Percentiles rank a stretch among this genome's conserved stretches.
phyloP scores from a whole-genome alignment of 805 yeast species.

The Candida sakaeoensis region DNA sequence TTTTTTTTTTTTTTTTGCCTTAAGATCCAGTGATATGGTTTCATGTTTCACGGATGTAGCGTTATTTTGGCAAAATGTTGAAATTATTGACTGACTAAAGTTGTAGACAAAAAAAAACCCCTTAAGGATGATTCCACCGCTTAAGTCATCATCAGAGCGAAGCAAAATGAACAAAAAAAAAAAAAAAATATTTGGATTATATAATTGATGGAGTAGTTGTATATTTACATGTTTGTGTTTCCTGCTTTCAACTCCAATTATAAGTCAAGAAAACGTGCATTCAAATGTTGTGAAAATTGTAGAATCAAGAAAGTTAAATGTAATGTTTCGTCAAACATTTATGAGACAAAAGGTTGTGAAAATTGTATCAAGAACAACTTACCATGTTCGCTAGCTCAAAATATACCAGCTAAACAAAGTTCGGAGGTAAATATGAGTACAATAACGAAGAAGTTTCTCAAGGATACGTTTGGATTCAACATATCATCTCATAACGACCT shows the following conservation, averaged over 20 bases:
- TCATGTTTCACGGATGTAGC: too few species aligned
- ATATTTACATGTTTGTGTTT: conserved; percentile 26
- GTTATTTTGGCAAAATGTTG: too few species aligned
- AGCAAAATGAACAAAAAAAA: too few species aligned
- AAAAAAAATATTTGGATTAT: too few species aligned
- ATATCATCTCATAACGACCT: conserved; percentile 18
- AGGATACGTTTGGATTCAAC: conserved; percentile 22
- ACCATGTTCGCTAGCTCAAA: conserved; percentile 17
- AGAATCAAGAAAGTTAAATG: conserved; percentile 27
- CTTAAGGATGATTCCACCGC: too few species aligned
- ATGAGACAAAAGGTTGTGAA: conserved; percentile 24
- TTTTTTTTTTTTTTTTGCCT: too few species aligned
- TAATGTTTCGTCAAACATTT: conserved; percentile 21
- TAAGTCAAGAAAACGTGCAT: conserved; percentile 31
- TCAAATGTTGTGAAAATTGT: conserved; percentile 31
- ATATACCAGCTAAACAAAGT: neutral
- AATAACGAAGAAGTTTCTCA: conserved; percentile 19
- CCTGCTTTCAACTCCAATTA: conserved; percentile 34
- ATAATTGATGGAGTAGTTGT: too few species aligned
- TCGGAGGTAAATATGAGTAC: conserved; percentile 7
- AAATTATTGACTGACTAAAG: too few species aligned
- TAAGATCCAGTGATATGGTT: too few species aligned
- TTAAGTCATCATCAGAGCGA: too few species aligned
- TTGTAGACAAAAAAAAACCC: too few species aligned
- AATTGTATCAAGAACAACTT: conserved; percentile 22